A percentile compares a stretch with the other conserved stretches of the same genome.
Evolutionary conservation across 2,329 filamentous ascomycete genomes (phyloP).

Genomic region (Fusarium longipes): DNA sequence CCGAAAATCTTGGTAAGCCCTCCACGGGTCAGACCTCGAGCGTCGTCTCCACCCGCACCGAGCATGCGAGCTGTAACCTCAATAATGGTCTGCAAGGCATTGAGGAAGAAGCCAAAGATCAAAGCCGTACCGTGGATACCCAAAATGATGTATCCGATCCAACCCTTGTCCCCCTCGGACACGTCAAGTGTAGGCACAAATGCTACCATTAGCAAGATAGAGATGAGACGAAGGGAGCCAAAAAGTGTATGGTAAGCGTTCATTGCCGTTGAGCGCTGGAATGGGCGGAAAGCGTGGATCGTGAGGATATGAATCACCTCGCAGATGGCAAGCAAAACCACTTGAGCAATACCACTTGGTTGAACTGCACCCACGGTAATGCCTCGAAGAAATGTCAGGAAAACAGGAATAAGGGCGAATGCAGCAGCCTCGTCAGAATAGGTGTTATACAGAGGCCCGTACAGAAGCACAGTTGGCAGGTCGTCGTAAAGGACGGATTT

Average conservation of each 20-base stretch:
- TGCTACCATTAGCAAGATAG: conserved; percentile 79
- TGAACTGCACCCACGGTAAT: conserved; percentile 94
- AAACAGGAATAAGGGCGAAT: conserved; percentile 87
- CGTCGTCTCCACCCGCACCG: conserved; percentile 83
- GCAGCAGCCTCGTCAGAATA: conserved; percentile 93
- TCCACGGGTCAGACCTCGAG: conserved; percentile 77
- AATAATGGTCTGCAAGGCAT: conserved; percentile 88
- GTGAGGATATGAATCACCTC: conserved; percentile 92
- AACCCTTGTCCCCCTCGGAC: conserved; percentile 82
- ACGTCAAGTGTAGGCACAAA: conserved; percentile 88
- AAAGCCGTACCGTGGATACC: conserved; percentile 86
- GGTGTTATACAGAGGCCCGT: conserved; percentile 96
- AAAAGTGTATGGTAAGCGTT: conserved; percentile 94
- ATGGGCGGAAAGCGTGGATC: conserved; percentile 89
- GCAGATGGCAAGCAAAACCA: conserved; percentile 91
- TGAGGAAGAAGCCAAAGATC: conserved; percentile 92
- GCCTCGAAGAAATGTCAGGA: conserved; percentile 86
- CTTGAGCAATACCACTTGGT: conserved; percentile 90
- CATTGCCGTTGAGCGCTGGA: conserved; percentile 93
- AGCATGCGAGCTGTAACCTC: conserved; percentile 86
- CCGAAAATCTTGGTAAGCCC: conserved; percentile 92
- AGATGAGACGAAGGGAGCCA: conserved; percentile 78
- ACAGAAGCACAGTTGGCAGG: conserved; percentile 86
- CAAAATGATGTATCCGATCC: conserved; percentile 94
- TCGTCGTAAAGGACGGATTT: conserved; percentile 93